A percentile compares a stretch with the other conserved stretches of the same genome.
Conservation (phyloP, 2,329 filamentous ascomycete species). For the Aspergillus unguis region DNA sequence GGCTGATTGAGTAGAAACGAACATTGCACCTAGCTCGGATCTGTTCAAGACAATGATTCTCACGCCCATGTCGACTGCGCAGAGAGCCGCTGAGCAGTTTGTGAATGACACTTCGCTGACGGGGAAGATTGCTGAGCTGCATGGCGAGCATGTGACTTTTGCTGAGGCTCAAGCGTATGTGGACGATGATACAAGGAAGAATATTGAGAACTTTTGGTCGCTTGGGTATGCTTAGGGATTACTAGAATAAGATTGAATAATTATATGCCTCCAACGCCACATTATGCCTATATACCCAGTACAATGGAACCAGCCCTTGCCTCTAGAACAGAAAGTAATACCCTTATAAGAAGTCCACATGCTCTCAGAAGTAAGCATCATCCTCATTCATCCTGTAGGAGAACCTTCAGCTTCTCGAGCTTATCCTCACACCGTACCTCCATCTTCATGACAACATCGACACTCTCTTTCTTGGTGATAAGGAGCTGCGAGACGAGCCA, state of each 20-base stretch:
- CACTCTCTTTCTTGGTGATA: constrained; percentile 41
- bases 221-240: constrained; percentile 44
- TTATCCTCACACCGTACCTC: constrained; percentile 46
- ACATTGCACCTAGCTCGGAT: constrained; percentile 44
- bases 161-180: constrained; percentile 46
- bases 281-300: neutral
- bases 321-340: neutral
- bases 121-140: constrained; percentile 51
- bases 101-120: constrained; percentile 40
- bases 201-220: constrained; percentile 49
- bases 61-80: constrained; percentile 51
- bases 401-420: constrained; percentile 39
- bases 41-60: constrained; percentile 50
- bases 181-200: constrained; percentile 48
- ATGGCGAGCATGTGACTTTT: constrained; percentile 50
- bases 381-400: constrained; percentile 34
- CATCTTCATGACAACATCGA: constrained; percentile 45
- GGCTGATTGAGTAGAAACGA: constrained; percentile 38
- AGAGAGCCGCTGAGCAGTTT: constrained; percentile 45
- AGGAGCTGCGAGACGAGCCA: constrained; percentile 44
- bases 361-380: neutral
- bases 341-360: too few relatives aligned
- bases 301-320: neutral
- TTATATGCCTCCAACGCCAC: neutral
- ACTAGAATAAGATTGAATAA: neutral